Evolutionary conservation across 108 stramenopile species (phyloP).

Genomic region (Skeletonema grethae): DNA sequence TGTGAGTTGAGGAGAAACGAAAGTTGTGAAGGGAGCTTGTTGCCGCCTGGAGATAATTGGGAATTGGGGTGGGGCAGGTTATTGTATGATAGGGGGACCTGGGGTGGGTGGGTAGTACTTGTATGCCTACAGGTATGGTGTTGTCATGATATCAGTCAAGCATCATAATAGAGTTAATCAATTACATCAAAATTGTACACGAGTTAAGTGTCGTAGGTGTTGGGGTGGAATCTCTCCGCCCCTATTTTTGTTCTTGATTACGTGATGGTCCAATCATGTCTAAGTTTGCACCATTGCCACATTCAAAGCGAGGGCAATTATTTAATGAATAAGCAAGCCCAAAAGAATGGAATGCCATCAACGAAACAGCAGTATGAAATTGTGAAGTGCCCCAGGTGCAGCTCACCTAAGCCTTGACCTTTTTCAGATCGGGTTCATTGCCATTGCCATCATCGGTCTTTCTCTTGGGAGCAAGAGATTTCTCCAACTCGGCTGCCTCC

Average conservation of each 20-base stretch:
- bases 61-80: not conserved
- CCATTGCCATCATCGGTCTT: slow-evolving; percentile 23
- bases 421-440: not conserved
- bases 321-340: too few relatives aligned
- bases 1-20: not conserved
- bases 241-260: not conserved
- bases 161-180: slow-evolving; percentile 3
- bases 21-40: not conserved
- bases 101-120: not conserved
- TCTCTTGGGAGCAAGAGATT: slow-evolving; percentile 34
- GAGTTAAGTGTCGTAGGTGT: not conserved
- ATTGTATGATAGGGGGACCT: slow-evolving; percentile 1
- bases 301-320: too few relatives aligned
- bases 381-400: not conserved
- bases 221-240: too few relatives aligned
- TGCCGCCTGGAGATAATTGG: not conserved
- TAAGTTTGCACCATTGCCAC: not conserved
- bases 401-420: not conserved
- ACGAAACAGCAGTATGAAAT: not conserved
- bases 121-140: not conserved
- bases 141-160: not conserved
- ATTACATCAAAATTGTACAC: slow-evolving; percentile 7
- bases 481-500: slow-evolving; percentile 40
- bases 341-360: not conserved
- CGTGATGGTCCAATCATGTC: not conserved